These are phyloP conservation scores for Papiliotrema terrestris DNA, from an alignment of 1,284 basidiomycete species.

Conservation along the genomic window DNA sequence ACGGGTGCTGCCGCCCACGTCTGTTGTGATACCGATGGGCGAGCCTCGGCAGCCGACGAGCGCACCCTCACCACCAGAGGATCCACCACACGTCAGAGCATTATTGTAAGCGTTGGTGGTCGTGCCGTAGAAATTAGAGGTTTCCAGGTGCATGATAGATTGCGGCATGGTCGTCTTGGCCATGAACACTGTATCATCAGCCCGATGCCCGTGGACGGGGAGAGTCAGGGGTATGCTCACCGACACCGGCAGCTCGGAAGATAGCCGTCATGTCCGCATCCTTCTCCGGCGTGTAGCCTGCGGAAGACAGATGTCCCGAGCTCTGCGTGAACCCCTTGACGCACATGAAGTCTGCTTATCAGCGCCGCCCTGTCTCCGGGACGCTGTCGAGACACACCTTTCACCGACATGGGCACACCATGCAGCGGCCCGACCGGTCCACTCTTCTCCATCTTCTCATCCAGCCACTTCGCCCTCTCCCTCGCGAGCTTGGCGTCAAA, in stretches of 20 bases:
- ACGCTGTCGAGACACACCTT: constrained; percentile 40
- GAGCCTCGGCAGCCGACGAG: constrained; percentile 45
- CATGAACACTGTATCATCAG: constrained; percentile 4
- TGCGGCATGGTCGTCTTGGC: constrained; percentile 29
- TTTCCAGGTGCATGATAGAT: constrained; percentile 37
- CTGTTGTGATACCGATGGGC: constrained; percentile 6
- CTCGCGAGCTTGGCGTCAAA: constrained; percentile 60
- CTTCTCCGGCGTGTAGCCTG: not conserved
- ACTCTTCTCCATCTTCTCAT: constrained; percentile 55
- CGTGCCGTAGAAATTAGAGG: constrained; percentile 31
- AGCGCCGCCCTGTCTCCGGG: not conserved
- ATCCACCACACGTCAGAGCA: constrained; percentile 56
- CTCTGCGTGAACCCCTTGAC: constrained; percentile 2
- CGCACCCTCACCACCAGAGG: constrained; percentile 59
- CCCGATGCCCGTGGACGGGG: not conserved
- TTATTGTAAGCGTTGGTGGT: constrained; percentile 54
- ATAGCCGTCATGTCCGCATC: constrained; percentile 12
- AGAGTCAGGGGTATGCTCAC: not conserved
- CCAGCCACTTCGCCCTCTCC: constrained; percentile 58
- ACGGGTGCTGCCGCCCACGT: constrained; percentile 8
- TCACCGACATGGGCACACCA: constrained; percentile 63
- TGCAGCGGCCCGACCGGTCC: constrained; percentile 60
- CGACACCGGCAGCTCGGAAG: constrained; percentile 14
- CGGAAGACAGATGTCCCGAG: not conserved
- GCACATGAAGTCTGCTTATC: constrained; percentile 3